phyloP scores from a whole-genome alignment of 75 land plant genomes.

The Pseudotsuga menziesii region DNA sequence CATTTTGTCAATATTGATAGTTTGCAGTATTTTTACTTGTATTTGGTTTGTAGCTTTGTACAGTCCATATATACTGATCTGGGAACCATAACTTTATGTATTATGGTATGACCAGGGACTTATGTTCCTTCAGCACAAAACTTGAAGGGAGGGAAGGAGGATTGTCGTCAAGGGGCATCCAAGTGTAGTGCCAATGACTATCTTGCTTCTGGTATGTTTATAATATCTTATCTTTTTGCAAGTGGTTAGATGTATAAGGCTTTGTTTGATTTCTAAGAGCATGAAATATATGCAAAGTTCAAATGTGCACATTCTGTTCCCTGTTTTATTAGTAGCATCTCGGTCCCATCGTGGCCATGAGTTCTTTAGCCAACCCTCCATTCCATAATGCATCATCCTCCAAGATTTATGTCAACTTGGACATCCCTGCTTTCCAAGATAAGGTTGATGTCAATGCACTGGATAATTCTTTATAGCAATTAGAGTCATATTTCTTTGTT shows the following conservation, averaged over 20 bases:
- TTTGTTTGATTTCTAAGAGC: too few species aligned
- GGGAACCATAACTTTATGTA: background rate
- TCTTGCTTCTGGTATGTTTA: conserved; percentile 19
- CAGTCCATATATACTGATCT: background rate
- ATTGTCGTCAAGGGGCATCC: conserved; percentile 11
- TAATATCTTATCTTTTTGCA: background rate
- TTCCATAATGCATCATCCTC: too few species aligned
- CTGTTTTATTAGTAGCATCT: too few species aligned
- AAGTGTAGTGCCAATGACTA: conserved; percentile 22
- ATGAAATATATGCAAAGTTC: too few species aligned
- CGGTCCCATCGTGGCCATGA: too few species aligned
- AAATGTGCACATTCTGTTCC: too few species aligned
- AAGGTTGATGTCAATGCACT: too few species aligned
- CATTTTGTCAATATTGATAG: background rate
- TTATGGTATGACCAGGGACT: conserved; percentile 15
- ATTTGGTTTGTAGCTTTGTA: background rate
- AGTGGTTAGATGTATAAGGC: background rate
- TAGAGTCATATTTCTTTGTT: too few species aligned
- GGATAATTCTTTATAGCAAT: too few species aligned
- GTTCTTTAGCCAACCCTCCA: too few species aligned
- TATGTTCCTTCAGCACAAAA: conserved; percentile 24
- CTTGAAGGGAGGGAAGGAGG: conserved; percentile 13
- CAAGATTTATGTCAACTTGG: too few species aligned
- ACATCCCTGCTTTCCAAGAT: too few species aligned
- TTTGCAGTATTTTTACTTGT: background rate